Base-by-base conservation (phyloP, 1,284 basidiomycete genomes). In the Leccinum ambiguum region DNA sequence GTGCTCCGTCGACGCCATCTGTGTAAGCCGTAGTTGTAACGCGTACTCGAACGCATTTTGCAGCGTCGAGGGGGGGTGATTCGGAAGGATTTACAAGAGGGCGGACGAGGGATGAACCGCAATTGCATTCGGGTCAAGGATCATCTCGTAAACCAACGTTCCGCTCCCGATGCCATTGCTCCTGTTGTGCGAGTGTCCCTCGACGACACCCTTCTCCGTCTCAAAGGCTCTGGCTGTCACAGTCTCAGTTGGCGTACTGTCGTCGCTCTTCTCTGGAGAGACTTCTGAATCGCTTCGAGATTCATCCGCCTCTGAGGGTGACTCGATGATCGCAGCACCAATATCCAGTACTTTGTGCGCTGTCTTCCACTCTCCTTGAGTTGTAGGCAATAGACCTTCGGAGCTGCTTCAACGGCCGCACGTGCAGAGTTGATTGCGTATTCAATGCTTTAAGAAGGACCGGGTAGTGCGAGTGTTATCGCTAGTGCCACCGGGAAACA, bases 21-120 rank as follows among this genome's bases (percentile, higher is more conserved):
- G 90, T 2, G 95, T 93, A 84, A 97, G 92, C 53, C 96, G 84
- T 48, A 99, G 78, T 75, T 96, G 91, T 62, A 98, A 79, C 30
- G 92, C 89, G 64, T 91, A 82, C 70, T 93, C 92, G 67, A 96
- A 91, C 6, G 83, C 75, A 63, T 94, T 90, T 43, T 85, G 79
- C 16, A 80, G 79, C 2, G 85, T 83, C 0, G 85, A 80, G 3
- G 73, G 69, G 4, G 86, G 84, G 50, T 85, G 80, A 70, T 89
- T 86, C 3, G 84, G 82, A 16, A 86, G 75, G 6, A 84, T 78
- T 9, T 78, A 74, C 36, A 91, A 79, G 18, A 93, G 77, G 16
- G 78, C 74, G 1, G 78, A 71, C 0, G 86, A 81, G 2, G 81
- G 74, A 1, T 86, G 86, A 2, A 90, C 75, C 10, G 69, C 65